Evolutionary conservation across 805 yeast species (phyloP), one percentile per base, ranked within the genome.

Genomic region (Cyberlindnera samutprakarnensis): DNA sequence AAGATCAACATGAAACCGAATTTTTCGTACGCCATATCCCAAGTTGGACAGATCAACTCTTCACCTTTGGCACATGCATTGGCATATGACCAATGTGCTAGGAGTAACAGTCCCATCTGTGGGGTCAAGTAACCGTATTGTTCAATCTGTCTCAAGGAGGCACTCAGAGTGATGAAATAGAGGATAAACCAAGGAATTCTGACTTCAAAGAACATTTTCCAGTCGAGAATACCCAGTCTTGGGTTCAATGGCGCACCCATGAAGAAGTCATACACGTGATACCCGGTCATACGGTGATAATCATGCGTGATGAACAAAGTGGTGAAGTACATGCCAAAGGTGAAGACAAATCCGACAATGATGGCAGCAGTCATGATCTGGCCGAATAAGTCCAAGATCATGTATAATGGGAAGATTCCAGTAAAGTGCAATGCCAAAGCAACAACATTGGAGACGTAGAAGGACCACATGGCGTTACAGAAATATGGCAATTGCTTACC

Each of bases 21-120:
- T 63, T 92, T 92, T 60, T 92, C 98, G 60, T 92, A 92, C 20
- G 95, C 96, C 96, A 92, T 90, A 59, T 92, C 98, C 97, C 98
- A 92, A 14, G 95, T 83, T 47, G 97, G 95, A 41, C 88, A 95
- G 56, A 92, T 92, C 49, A 90, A 67, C 57, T 92, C 97, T 62
- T 92, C 98, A 47, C 97, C 98, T 62, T 92, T 92, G 36, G 95
- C 79, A 61, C 97, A 90, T 3, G 96, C 96, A 53, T 92, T 90
- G 39, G 95, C 95, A 54, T 92, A 92, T 30, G 87, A 65, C 83
- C 94, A 92, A 57, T 90, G 94, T 11, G 95, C 96, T 38, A 81
- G 62, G 44, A 84, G 59, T 24, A 87, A 66, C 42, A 81, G 75
- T 28, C 67, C 64, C 27, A 85, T 78, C 61, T 86, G 95, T 24